Evolutionary conservation across 441 rosid genomes (phyloP), one percentile per base, ranked within the genome.

Genomic region (Lagerstroemia fauriei): DNA sequence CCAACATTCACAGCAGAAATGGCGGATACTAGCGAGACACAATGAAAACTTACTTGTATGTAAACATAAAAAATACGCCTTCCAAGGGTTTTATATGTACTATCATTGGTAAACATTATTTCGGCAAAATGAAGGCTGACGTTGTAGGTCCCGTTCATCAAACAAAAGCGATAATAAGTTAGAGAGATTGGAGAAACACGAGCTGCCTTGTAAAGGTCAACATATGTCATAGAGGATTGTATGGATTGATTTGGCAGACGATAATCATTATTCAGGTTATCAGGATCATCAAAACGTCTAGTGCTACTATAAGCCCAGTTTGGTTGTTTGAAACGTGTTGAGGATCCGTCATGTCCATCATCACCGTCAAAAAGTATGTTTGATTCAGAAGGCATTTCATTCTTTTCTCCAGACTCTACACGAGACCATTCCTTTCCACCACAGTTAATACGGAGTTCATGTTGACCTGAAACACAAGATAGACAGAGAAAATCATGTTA

Each of bases 91-190:
- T 0, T 22, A 73, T 16, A 89, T 3, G 74, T 84, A 22, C 82
- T 78, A 48, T 84, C 83, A 59, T 73, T 70, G 1, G 74, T 77
- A 84, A 91, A 89, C 87, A 81, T 66, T 32, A 87, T 91, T 85
- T 93, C 97, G 27, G 92, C 91, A 73, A 93, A 93, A 77, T 93
- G 92, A 82, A 92, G 97, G 44, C 63, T 86, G 70, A 91, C 88
- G 0, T 88, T 89, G 86, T 93, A 91, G 76, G 29, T 88, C 74
- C 92, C 97, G 41, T 82, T 13, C 69, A 38, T 79, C 75, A 92
- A 76, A 81, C 95, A 93, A 5, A 86, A 86, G 7, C 87, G 90
- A 68, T 91, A 91, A 81, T 91, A 93, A 47, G 93, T 88, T 32
- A 93, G 86, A 31, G 94, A 91, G 59, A 85, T 68, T 51, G 95